Evolutionary conservation across 148 eudicot genomes (phyloP), one percentile per base, ranked within the genome.

Genomic region (Vaccinium darrowii): DNA sequence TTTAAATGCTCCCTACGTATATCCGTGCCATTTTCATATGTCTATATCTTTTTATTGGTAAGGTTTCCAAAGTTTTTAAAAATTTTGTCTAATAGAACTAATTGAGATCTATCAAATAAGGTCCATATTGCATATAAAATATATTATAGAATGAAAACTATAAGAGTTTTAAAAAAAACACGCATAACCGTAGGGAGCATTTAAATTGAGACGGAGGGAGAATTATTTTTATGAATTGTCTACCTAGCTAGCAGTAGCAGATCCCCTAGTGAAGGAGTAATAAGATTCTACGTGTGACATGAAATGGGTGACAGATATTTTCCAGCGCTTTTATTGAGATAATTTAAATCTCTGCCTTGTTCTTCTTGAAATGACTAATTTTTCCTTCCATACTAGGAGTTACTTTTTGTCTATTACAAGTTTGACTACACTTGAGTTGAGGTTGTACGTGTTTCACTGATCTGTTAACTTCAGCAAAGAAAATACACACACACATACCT

Each of bases 211-310:
- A n/a, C n/a, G n/a, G n/a, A n/a, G n/a, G n/a, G n/a, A n/a, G n/a
- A n/a, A 56, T 13, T 30, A 54, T 78, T 77, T 21, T 23, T 4
- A 4, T 43, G 1, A 43, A 43, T 54, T 21, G 71, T 7, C 2
- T 51, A 51, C 11, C 39, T 43, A 54, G 53, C 18, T 75, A 50
- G 84, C 56, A 56, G 81, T 75, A 50, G 84, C 56, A 56, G 81
- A 65, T 36, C 72, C 56, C 49, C 27, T 69, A 19, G 90, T 85
- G 78, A 84, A 80, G 77, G 81, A 82, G 0, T 8, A 63, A 7
- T 14, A 63, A 63, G 71, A 23, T 63, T 63, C 25, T 63, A 63
- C 69, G 2, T 15, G 30, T n/a, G 19, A 63, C 71, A 63, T 19
- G 71, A 63, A 63, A 63, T 63, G 71, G 71, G 71, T 21, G 71